Percentiles rank a stretch among this genome's conserved stretches.
phyloP scores from a whole-genome alignment of 305 asterid genomes.

The Fraxinus sp. region DNA sequence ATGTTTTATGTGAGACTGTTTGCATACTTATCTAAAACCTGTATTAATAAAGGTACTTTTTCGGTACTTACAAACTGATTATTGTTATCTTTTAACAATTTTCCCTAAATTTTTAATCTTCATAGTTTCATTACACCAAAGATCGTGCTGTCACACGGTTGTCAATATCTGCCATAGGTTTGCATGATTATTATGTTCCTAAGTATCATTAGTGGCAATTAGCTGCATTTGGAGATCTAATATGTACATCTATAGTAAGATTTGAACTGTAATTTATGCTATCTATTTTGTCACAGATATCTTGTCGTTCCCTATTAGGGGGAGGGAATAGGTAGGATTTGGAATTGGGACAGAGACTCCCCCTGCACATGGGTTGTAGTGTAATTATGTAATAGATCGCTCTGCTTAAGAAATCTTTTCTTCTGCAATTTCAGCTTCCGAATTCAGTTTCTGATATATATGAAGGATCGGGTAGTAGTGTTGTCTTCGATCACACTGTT shows the following conservation, averaged over 20 bases:
- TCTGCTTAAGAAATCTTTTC: neutral
- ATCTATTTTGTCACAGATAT: neutral
- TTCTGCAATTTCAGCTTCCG: constrained; percentile 58
- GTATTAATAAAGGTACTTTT: neutral
- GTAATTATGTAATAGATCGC: constrained; percentile 11
- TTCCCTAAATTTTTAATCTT: neutral
- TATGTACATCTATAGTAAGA: neutral
- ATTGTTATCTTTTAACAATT: neutral
- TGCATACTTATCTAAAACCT: neutral
- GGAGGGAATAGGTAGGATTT: neutral
- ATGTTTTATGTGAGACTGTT: constrained; percentile 1
- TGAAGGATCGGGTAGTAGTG: constrained; percentile 47
- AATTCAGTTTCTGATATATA: constrained; percentile 44
- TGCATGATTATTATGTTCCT: neutral
- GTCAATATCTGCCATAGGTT: neutral
- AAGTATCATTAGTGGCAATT: neutral
- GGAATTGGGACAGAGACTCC: neutral
- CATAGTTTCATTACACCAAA: neutral
- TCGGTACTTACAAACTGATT: neutral
- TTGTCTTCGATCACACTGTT: constrained; percentile 50
- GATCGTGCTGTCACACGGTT: neutral
- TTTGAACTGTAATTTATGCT: too few relatives aligned
- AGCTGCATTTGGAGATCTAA: neutral
- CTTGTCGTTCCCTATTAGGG: neutral
- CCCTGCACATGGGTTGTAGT: neutral